Evolutionary conservation across 2,329 filamentous ascomycete species (phyloP).

Genomic region (Elsinoe batatas): DNA sequence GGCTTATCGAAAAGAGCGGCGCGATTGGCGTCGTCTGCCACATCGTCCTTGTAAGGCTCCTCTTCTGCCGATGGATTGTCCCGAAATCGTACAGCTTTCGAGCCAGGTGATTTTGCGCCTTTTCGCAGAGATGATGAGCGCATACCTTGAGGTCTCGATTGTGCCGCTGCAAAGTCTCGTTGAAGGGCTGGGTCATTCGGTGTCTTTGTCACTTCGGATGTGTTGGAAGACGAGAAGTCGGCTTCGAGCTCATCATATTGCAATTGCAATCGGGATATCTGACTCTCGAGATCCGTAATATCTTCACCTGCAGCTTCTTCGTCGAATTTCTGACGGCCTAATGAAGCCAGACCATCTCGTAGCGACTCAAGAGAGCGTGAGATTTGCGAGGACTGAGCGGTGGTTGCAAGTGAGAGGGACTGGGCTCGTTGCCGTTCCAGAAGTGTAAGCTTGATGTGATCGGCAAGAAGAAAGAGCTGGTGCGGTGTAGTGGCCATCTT

Average conservation of each 20-base stretch:
- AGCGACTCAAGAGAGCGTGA: conserved; percentile 81
- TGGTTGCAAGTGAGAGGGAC: conserved; percentile 65
- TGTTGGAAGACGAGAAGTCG: conserved; percentile 60
- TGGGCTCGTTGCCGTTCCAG: conserved; percentile 83
- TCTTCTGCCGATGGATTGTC: conserved; percentile 42
- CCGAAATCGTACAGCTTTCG: conserved; percentile 80
- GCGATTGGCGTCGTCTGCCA: conserved; percentile 41
- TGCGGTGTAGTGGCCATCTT: conserved; percentile 41
- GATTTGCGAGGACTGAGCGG: conserved; percentile 80
- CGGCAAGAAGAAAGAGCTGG: conserved; percentile 84
- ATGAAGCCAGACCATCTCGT: conserved; percentile 62
- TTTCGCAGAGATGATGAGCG: conserved; percentile 29
- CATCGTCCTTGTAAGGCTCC: conserved; percentile 36
- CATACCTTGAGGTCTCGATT: conserved; percentile 23
- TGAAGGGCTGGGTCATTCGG: conserved; percentile 56
- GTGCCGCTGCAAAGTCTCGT: conserved; percentile 56
- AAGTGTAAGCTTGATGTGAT: conserved; percentile 93
- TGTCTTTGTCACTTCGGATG: conserved; percentile 44
- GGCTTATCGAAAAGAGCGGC: conserved; percentile 44
- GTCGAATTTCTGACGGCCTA: conserved; percentile 56
- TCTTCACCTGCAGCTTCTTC: conserved; percentile 40
- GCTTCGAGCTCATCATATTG: conserved; percentile 68
- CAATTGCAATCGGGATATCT: conserved; percentile 57
- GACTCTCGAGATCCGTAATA: conserved; percentile 43
- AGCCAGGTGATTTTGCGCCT: conserved; percentile 34